These are phyloP conservation scores for Cladosporium velox DNA, from an alignment of 2,329 filamentous ascomycete species.

Conservation along the genomic window DNA sequence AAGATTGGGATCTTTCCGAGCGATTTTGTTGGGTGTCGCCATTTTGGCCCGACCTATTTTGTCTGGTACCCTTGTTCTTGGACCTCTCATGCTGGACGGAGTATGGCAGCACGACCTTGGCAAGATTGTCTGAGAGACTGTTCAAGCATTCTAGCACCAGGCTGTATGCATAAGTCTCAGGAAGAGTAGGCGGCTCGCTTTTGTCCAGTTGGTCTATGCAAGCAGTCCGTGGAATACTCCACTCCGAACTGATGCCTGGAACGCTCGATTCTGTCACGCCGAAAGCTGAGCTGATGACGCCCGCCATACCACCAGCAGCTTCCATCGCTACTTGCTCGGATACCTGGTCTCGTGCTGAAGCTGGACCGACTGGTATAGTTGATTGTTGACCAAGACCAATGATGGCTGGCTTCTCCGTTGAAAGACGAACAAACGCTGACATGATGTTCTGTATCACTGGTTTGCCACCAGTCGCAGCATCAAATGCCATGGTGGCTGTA, in stretches of 20 bases:
- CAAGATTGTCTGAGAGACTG: slow-evolving; percentile 85
- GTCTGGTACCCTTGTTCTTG: slow-evolving; percentile 35
- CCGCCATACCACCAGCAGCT: slow-evolving; percentile 75
- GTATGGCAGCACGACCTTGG: slow-evolving; percentile 88
- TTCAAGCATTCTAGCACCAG: slow-evolving; percentile 86
- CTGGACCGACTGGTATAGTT: slow-evolving; percentile 69
- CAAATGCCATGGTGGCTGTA: slow-evolving; percentile 78
- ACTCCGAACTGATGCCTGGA: slow-evolving; percentile 80
- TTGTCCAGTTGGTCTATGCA: slow-evolving; percentile 97
- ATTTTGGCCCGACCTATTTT: slow-evolving; percentile 25
- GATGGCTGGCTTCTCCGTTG: slow-evolving; percentile 83
- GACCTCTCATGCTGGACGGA: slow-evolving; percentile 75
- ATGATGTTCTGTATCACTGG: slow-evolving; percentile 79
- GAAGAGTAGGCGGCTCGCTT: slow-evolving; percentile 75
- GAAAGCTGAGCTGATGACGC: slow-evolving; percentile 76
- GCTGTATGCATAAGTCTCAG: slow-evolving; percentile 92
- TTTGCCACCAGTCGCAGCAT: slow-evolving; percentile 70
- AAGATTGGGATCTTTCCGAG: slow-evolving; percentile 61
- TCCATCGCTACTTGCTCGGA: slow-evolving; percentile 87
- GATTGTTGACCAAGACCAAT: slow-evolving; percentile 91
- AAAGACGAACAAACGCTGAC: slow-evolving; percentile 85
- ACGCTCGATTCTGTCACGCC: slow-evolving; percentile 66
- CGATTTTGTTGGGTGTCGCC: slow-evolving; percentile 39
- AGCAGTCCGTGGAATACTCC: slow-evolving; percentile 83
- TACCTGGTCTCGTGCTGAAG: slow-evolving; percentile 57